Conservation (phyloP, 2,329 filamentous ascomycete species). For the Hymenoscyphus albidus region DNA sequence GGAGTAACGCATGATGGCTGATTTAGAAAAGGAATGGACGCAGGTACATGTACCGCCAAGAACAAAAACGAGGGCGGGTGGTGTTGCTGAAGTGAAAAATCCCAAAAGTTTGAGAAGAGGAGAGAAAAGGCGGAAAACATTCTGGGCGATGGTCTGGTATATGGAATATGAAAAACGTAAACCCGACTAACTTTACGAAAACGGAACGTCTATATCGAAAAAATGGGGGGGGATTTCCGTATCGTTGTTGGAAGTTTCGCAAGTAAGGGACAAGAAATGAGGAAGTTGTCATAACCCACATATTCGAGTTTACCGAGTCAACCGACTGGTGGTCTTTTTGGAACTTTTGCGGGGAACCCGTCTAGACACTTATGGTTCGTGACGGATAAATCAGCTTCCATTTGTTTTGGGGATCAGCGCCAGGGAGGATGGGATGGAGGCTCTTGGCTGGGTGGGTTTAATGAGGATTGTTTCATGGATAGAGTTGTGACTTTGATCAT, state of each 20-base stretch:
- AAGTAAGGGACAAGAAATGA: neutral
- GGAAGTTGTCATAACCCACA: neutral
- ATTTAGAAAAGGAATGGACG: constrained; percentile 17
- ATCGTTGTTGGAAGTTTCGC: neutral
- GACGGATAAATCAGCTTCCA: neutral
- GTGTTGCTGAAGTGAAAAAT: neutral
- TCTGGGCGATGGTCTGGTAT: neutral
- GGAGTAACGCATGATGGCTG: constrained; percentile 22
- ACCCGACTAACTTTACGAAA: neutral
- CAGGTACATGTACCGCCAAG: constrained; percentile 11
- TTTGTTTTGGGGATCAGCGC: neutral
- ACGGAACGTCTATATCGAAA: neutral
- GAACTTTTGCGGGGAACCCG: neutral
- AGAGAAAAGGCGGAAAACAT: neutral
- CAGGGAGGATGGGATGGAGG: no score
- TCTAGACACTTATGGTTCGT: neutral
- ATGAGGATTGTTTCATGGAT: neutral
- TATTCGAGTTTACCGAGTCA: neutral
- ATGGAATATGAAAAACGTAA: neutral
- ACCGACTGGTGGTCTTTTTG: neutral
- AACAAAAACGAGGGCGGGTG: neutral
- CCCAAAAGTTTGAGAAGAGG: constrained; percentile 3
- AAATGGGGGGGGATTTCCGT: neutral
- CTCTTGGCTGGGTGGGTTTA: neutral
- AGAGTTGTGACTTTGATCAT: neutral